Evolutionary conservation across 2,329 filamentous ascomycete species (phyloP).

Genomic region (Fusarium liriodendri): DNA sequence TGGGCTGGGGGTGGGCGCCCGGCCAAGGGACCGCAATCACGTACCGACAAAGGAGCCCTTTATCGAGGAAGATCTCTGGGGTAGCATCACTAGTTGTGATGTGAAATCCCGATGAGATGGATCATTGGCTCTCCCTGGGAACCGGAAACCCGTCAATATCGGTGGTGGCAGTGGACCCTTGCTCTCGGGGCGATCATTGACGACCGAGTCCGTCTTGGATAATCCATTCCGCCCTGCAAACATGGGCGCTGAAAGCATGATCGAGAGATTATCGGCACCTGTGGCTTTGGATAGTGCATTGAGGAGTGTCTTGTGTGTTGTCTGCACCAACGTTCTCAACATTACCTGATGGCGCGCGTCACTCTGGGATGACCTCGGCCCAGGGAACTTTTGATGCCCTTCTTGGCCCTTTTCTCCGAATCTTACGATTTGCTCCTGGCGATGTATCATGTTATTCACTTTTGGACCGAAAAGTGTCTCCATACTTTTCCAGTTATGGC

Average conservation of each 20-base stretch:
- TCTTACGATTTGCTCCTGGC: not conserved
- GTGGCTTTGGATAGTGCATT: conserved; percentile 25
- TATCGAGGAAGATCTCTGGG: conserved; percentile 26
- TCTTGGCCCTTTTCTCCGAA: not conserved
- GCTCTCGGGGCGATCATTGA: conserved; percentile 11
- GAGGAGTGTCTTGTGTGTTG: conserved; percentile 22
- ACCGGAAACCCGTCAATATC: conserved; percentile 33
- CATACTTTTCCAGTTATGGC: not conserved
- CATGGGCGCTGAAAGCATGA: conserved; percentile 14
- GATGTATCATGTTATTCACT: not conserved
- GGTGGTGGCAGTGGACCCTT: conserved; percentile 32
- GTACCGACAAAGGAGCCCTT: conserved; percentile 15
- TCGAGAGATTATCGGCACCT: conserved; percentile 14
- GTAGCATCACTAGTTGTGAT: conserved; percentile 22
- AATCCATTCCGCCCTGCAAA: conserved; percentile 33
- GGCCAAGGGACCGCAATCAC: conserved; percentile 19
- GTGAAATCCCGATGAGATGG: conserved; percentile 28
- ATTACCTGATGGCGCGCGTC: conserved; percentile 48
- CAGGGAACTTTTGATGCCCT: not conserved
- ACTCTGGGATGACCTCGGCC: not conserved
- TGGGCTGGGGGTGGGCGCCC: not conserved
- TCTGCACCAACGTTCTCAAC: conserved; percentile 52
- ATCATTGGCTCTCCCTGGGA: conserved; percentile 34
- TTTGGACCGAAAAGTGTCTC: not conserved
- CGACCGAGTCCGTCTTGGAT: conserved; percentile 30